These are phyloP conservation scores for Buxus sempervirens DNA, from an alignment of 164 flowering plant species.

Conservation along the genomic window DNA sequence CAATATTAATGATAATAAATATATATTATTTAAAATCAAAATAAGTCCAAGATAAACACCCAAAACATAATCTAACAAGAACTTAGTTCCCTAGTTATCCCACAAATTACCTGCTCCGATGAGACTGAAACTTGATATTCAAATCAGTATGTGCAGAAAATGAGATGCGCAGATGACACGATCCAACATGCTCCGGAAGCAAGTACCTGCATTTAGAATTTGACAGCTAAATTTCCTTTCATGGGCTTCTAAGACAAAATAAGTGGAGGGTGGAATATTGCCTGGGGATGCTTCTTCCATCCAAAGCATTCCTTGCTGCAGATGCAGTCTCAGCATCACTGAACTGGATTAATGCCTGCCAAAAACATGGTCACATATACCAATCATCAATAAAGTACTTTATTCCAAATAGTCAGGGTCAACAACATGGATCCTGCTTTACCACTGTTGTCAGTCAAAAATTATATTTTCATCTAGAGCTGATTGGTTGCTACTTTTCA, in stretches of 20 bases:
- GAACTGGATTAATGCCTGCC: slow-evolving; percentile 83
- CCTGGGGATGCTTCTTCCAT: slow-evolving; percentile 94
- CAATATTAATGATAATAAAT: slow-evolving; percentile 10
- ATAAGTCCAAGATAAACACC: not conserved
- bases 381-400: not conserved
- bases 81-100: not conserved
- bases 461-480: too few species aligned
- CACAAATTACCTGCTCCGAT: slow-evolving; percentile 74
- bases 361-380: slow-evolving; percentile 8
- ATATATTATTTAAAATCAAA: slow-evolving; percentile 3
- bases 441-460: too few species aligned
- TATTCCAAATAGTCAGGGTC: too few species aligned
- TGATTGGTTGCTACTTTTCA: too few species aligned
- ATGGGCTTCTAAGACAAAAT: too few species aligned
- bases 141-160: slow-evolving; percentile 92
- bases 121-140: slow-evolving; percentile 90
- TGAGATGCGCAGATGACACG: slow-evolving; percentile 78
- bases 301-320: slow-evolving; percentile 74
- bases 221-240: not conserved
- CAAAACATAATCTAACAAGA: slow-evolving; percentile 1
- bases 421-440: too few species aligned
- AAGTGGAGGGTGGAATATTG: slow-evolving; percentile 8
- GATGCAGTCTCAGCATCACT: slow-evolving; percentile 74
- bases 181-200: slow-evolving; percentile 76
- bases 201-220: slow-evolving; percentile 52